Base-by-base conservation (phyloP, 805 yeast species). In the Candida hungchunana region DNA sequence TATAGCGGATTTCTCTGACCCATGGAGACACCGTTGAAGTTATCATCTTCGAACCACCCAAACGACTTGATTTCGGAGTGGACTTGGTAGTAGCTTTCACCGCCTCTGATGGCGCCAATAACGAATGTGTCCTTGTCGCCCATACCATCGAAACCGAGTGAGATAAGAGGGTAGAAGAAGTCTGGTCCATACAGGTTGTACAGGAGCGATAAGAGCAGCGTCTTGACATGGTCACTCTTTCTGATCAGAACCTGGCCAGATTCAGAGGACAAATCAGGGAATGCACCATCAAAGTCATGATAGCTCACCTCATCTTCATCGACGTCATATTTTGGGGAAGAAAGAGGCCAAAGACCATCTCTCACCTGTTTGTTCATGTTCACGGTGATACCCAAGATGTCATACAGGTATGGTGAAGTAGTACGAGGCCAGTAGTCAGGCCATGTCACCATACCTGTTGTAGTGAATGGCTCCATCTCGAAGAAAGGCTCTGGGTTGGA, bases 61-160 rank as follows among this genome's bases (percentile, higher is more conserved):
- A 52, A 50, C 13, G 57, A 34, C 28, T 47, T 47, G 20, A 52
- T 49, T 18, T 42, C 46, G 4, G 57, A 46, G 18, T 44, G 43
- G 4, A 74, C 70, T 55, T 80, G 88, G 52, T 70, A 75, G 54
- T 67, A 77, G 11, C 20, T 31, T 24, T 50, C 55, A 13, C 34
- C 46, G 14, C 43, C 41, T 25, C 36, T 43, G 21, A 48, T 37
- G 4, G 88, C 84, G 2, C 86, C 88, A 8, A 82, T 75, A 26
- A 77, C 70, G 46, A 79, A 81, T 0, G 90, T 80, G 51, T 82
- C 90, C 53, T 82, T 82, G 51, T 82, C 90, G 34, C 90, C 89
- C 62, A 82, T 83, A 18, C 90, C 90, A 1, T 86, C 78, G 18
- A 76, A 66, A 4, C 86, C 86, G 51, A 81, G 89, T 0, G 85